Conservation (phyloP, 352 stramenopile species). For the Pythium diclinum region DNA sequence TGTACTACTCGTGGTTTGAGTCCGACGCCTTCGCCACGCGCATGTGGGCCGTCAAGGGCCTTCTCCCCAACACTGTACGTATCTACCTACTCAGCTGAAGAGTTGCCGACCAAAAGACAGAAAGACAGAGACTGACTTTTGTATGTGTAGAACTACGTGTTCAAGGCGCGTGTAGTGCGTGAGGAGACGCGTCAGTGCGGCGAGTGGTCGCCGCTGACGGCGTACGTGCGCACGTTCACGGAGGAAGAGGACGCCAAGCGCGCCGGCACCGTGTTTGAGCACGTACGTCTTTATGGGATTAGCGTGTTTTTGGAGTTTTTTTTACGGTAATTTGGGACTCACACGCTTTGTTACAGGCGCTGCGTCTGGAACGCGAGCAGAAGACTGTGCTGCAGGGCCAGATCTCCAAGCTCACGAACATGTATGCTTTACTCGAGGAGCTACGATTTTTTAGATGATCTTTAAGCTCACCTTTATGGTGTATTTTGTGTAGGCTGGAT, state of each 20-base stretch:
- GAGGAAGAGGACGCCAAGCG: constrained; percentile 87
- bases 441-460: no score
- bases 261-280: constrained; percentile 81
- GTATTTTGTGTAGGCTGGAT: constrained; percentile 35
- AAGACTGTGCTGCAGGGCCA: constrained; percentile 66
- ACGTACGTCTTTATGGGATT: constrained; percentile 35
- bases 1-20: constrained; percentile 86
- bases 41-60: constrained; percentile 69
- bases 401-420: constrained; percentile 76
- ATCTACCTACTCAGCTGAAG: neutral
- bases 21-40: constrained; percentile 53
- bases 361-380: constrained; percentile 78
- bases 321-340: neutral
- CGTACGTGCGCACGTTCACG: constrained; percentile 81
- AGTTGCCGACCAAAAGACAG: neutral
- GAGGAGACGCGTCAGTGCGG: constrained; percentile 58
- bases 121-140: neutral
- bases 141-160: constrained; percentile 63
- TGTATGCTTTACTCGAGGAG: constrained; percentile 29
- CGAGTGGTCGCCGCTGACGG: constrained; percentile 71
- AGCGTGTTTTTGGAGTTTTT: neutral
- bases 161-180: constrained; percentile 66
- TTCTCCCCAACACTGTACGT: constrained; percentile 65
- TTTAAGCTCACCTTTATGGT: neutral
- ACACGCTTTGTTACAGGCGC: constrained; percentile 31